These are phyloP conservation scores for Phytophthora chlamydospora DNA, from an alignment of 352 stramenopile genomes.

Conservation along the genomic window DNA sequence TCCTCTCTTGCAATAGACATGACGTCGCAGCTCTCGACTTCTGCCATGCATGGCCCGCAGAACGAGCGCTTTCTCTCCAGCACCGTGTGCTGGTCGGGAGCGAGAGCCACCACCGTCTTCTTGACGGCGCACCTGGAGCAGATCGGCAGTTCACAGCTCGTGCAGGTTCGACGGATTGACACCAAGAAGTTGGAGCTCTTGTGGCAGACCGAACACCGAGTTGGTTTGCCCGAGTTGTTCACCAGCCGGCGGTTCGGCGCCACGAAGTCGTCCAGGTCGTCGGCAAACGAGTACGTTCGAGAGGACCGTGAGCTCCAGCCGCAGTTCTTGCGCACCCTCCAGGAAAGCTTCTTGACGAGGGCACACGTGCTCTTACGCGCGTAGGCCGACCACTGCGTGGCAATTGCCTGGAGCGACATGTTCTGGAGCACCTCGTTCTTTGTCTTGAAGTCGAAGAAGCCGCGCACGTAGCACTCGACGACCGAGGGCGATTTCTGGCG, in stretches of 20 bases:
- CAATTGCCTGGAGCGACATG: conserved; percentile 40
- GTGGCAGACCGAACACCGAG: conserved; percentile 30
- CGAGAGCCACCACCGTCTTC: conserved; percentile 42
- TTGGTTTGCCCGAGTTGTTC: conserved; percentile 5
- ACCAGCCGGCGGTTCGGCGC: conserved; percentile 13
- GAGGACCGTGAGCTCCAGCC: conserved; percentile 33
- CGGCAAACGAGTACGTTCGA: conserved; percentile 41
- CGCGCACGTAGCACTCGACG: conserved; percentile 58
- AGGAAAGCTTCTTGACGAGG: conserved; percentile 44
- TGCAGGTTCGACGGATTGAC: conserved; percentile 34
- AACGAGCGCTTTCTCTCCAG: conserved; percentile 42
- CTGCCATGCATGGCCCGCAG: conserved; percentile 35
- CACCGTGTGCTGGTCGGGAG: conserved; percentile 40
- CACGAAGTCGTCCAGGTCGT: conserved; percentile 37
- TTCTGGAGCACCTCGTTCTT: conserved; percentile 39
- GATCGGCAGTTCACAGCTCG: conserved; percentile 37
- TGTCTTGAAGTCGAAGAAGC: conserved; percentile 44
- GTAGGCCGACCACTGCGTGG: conserved; percentile 40
- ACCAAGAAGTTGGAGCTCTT: conserved; percentile 32
- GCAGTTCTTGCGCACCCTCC: conserved; percentile 38
- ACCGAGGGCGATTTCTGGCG: conserved; percentile 31
- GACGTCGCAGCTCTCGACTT: conserved; percentile 35
- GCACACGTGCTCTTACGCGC: conserved; percentile 40
- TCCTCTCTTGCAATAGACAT: conserved; percentile 41
- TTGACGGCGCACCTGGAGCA: conserved; percentile 48